Evolutionary conservation across 202 grass and related monocot genomes (phyloP).

Genomic region (Carex sylvatica): DNA sequence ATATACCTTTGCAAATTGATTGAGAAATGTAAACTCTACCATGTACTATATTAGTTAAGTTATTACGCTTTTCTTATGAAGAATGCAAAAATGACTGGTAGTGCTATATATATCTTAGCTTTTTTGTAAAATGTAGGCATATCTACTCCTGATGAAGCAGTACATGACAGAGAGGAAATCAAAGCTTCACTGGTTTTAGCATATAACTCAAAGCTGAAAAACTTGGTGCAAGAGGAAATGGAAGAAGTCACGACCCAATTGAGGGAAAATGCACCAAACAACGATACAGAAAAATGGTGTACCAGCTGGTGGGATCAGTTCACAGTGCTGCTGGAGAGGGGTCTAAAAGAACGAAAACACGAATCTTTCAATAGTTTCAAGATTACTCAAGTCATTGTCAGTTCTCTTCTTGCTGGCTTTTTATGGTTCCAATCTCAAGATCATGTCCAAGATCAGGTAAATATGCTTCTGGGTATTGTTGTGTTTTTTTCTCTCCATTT

Average conservation of each 20-base stretch:
- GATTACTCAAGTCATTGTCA: conserved; percentile 23
- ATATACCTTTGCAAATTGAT: no score
- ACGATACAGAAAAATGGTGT: conserved; percentile 26
- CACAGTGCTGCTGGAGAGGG: conserved; percentile 37
- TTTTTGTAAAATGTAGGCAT: conserved; percentile 1
- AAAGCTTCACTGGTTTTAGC: conserved; percentile 33
- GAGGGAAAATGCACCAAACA: conserved; percentile 14
- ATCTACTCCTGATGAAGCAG: conserved; percentile 15
- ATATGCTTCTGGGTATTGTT: not conserved
- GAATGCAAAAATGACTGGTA: not conserved
- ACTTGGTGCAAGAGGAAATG: not conserved
- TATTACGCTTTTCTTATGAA: no score
- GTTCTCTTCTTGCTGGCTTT: conserved; percentile 28
- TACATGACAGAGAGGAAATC: not conserved
- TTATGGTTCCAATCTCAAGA: conserved; percentile 38
- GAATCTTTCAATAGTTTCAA: conserved; percentile 33
- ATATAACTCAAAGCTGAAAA: conserved; percentile 4
- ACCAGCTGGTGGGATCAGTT: conserved; percentile 46
- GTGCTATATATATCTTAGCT: no score
- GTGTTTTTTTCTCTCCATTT: no score
- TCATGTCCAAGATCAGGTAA: conserved; percentile 42
- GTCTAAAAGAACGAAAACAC: conserved; percentile 43
- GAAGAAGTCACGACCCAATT: conserved; percentile 22
- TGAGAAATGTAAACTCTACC: no score
- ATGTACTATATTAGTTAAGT: no score